Percentiles rank a stretch among this genome's conserved stretches.
phyloP scores from a whole-genome alignment of 768 basidiomycete genomes.

The Tulasnella sp. region DNA sequence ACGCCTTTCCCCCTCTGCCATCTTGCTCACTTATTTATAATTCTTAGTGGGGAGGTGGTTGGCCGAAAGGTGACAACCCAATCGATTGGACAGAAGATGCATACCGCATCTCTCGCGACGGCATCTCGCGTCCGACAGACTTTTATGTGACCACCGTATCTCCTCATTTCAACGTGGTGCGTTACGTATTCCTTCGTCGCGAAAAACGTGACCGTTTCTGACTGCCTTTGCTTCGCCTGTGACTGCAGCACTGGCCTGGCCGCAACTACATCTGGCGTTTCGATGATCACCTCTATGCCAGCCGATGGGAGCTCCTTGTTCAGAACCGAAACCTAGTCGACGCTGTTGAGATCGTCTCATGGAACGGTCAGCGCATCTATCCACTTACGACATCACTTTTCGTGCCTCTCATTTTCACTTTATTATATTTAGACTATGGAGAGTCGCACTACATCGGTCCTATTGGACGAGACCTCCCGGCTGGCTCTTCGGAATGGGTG shows the following conservation, averaged over 20 bases:
- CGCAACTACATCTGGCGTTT: constrained; percentile 29
- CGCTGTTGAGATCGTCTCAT: constrained; percentile 28
- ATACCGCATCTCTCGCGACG: constrained; percentile 2
- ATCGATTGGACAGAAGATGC: constrained; percentile 20
- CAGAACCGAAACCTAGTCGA: constrained; percentile 26
- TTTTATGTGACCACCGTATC: constrained; percentile 27
- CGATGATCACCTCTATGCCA: constrained; percentile 29
- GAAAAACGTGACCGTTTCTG: too few species aligned
- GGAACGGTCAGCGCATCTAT: constrained; percentile 26
- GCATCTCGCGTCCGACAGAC: neutral
- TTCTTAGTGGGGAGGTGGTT: constrained; percentile 26
- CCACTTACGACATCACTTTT: constrained; percentile 23
- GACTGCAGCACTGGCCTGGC: constrained; percentile 21
- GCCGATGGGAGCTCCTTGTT: constrained; percentile 28
- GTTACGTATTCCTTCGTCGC: too few species aligned
- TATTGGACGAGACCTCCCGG: constrained; percentile 44
- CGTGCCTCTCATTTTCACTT: constrained; percentile 19
- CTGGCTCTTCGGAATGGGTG: constrained; percentile 59
- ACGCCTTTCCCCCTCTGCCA: constrained; percentile 1
- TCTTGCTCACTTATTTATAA: constrained; percentile 23
- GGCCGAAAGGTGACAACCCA: constrained; percentile 23
- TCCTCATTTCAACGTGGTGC: constrained; percentile 27
- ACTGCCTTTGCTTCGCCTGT: too few species aligned
- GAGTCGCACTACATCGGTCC: constrained; percentile 69
- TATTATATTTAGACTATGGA: constrained; percentile 39